A percentile compares a stretch with the other conserved stretches of the same genome.
Evolutionary conservation across 2,329 filamentous ascomycete species (phyloP).

Genomic region (Sclerotiophoma versabilis): DNA sequence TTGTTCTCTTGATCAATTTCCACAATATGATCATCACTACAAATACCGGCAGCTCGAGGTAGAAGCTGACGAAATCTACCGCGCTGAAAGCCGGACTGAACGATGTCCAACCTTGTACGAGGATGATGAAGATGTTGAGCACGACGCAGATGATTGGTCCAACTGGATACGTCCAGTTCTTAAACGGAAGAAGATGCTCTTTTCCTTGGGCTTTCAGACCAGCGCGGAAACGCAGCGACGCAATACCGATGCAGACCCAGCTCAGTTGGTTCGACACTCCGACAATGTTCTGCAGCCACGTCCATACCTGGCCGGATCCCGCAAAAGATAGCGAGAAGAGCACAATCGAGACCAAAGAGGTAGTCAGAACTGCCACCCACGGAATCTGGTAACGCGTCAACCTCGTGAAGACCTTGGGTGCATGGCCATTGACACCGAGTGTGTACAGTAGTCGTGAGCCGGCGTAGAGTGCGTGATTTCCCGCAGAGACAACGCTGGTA

Average conservation of each 20-base stretch:
- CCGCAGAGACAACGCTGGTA: conserved; percentile 65
- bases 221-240: conserved; percentile 65
- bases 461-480: conserved; percentile 63
- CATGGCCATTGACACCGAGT: conserved; percentile 65
- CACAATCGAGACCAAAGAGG: conserved; percentile 46
- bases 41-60: conserved; percentile 51
- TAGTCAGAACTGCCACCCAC: conserved; percentile 46
- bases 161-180: conserved; percentile 65
- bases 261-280: conserved; percentile 62
- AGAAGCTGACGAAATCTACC: conserved; percentile 58
- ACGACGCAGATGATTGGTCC: conserved; percentile 52
- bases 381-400: conserved; percentile 54
- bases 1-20: conserved; percentile 41
- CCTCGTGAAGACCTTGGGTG: conserved; percentile 72
- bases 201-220: conserved; percentile 55
- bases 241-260: conserved; percentile 63
- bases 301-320: conserved; percentile 50
- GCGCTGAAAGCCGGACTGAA: conserved; percentile 59
- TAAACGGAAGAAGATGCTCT: conserved; percentile 56
- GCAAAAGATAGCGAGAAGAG: conserved; percentile 55
- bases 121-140: conserved; percentile 38
- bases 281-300: conserved; percentile 75
- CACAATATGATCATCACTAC: conserved; percentile 36
- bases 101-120: conserved; percentile 53
- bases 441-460: conserved; percentile 64